Percentiles rank a stretch among this genome's conserved stretches.
These are phyloP conservation scores for Proliferodiscus dingleyae DNA, from an alignment of 2,329 filamentous ascomycete species.

Conservation along the genomic window DNA sequence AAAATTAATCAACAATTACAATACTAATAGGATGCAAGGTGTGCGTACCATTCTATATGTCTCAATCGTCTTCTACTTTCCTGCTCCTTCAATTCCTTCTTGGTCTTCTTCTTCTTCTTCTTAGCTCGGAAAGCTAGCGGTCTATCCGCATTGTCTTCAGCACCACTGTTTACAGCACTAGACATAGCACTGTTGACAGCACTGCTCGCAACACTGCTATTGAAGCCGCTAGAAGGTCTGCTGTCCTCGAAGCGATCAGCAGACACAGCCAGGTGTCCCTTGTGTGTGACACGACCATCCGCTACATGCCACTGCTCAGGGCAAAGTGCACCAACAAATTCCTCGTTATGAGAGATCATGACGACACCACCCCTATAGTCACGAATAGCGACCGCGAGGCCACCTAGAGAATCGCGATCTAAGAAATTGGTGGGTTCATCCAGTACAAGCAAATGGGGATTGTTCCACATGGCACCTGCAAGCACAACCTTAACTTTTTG, in stretches of 20 bases:
- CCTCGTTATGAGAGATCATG: constrained; percentile 99
- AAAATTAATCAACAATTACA: too few species aligned
- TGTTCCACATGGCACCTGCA: constrained; percentile 97
- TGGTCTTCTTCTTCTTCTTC: constrained; percentile 99
- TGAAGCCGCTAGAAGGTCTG: constrained; percentile 56
- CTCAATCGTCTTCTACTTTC: constrained; percentile 82
- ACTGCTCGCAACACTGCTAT: constrained; percentile 48
- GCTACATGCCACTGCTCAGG: constrained; percentile 95
- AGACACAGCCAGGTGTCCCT: constrained; percentile 68
- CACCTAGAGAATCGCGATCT: constrained; percentile 94
- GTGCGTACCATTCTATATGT: constrained; percentile 68
- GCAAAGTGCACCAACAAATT: constrained; percentile 94
- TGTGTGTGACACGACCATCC: constrained; percentile 80
- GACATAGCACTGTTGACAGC: constrained; percentile 51
- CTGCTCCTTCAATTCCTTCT: constrained; percentile 90
- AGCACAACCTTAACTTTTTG: constrained; percentile 99
- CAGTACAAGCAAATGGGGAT: constrained; percentile 92
- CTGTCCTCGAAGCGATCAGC: constrained; percentile 85
- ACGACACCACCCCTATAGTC: constrained; percentile 98
- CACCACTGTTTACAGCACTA: constrained; percentile 73
- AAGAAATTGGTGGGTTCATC: constrained; percentile 99
- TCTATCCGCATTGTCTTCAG: constrained; percentile 67
- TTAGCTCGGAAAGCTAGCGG: constrained; percentile 76
- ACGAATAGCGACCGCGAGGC: constrained; percentile 93
- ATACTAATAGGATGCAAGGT: constrained; percentile 21